phyloP scores from a whole-genome alignment of 768 basidiomycete genomes.

The Amanita subjunquillea region DNA sequence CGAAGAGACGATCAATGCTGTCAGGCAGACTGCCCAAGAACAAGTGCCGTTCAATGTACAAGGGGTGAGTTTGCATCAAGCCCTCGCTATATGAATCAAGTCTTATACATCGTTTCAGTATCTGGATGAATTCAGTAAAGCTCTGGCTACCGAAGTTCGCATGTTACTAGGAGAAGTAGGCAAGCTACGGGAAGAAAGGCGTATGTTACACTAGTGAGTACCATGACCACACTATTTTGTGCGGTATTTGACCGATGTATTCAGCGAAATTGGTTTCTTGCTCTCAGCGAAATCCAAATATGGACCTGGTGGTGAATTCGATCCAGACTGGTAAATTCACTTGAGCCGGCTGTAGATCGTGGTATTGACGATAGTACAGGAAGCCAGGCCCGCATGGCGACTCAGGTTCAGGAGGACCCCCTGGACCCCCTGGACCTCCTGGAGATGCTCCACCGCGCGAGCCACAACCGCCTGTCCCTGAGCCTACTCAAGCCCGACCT shows the following conservation, averaged over 20 bases:
- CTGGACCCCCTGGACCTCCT: conserved; percentile 21
- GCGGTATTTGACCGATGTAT: not conserved
- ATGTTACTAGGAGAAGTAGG: conserved; percentile 80
- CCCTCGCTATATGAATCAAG: not conserved
- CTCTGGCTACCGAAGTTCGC: conserved; percentile 73
- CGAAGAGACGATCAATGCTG: conserved; percentile 54
- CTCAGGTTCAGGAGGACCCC: conserved; percentile 12
- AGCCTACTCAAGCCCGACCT: conserved; percentile 38
- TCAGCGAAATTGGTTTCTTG: conserved; percentile 67
- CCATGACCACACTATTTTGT: not conserved
- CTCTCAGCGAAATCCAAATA: conserved; percentile 66
- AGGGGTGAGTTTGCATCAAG: conserved; percentile 39
- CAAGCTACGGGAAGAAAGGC: conserved; percentile 69
- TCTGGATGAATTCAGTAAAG: conserved; percentile 81
- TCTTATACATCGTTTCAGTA: conserved; percentile 34
- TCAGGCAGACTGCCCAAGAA: conserved; percentile 61
- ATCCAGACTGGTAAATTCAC: conserved; percentile 59
- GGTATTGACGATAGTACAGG: conserved; percentile 16
- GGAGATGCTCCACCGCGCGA: conserved; percentile 20
- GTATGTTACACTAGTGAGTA: conserved; percentile 69
- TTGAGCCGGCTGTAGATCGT: conserved; percentile 6
- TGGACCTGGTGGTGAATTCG: conserved; percentile 79
- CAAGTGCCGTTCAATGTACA: conserved; percentile 81
- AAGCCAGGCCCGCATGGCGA: conserved; percentile 22
- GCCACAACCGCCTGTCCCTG: conserved; percentile 25